Percentiles rank a stretch among this genome's conserved stretches.
Evolutionary conservation across 2,329 filamentous ascomycete genomes (phyloP).

Genomic region (Xylaria sp.): DNA sequence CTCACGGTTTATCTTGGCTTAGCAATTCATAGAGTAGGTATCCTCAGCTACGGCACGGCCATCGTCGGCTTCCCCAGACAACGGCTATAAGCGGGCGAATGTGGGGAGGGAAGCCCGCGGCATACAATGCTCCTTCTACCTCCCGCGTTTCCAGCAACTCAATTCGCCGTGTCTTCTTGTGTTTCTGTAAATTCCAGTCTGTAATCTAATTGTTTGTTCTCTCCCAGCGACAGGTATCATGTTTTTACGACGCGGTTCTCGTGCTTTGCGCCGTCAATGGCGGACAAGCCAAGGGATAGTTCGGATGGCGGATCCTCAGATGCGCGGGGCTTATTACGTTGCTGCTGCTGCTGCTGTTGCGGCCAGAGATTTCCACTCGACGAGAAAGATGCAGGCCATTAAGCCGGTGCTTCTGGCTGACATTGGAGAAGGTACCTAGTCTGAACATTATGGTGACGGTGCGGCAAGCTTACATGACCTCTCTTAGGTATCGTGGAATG

Average conservation of each 20-base stretch:
- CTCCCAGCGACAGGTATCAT: slow-evolving; percentile 53
- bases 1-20: too few relatives aligned
- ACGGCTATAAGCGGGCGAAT: slow-evolving; percentile 46
- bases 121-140: slow-evolving; percentile 24
- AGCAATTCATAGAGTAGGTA: too few relatives aligned
- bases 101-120: slow-evolving; percentile 40
- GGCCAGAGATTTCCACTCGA: slow-evolving; percentile 63
- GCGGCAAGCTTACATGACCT: slow-evolving; percentile 31
- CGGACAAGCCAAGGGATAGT: slow-evolving; percentile 56
- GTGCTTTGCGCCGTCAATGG: slow-evolving; percentile 63
- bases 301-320: slow-evolving; percentile 50
- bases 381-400: slow-evolving; percentile 64
- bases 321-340: slow-evolving; percentile 44
- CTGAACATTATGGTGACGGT: not conserved
- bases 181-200: slow-evolving; percentile 16
- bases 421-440: slow-evolving; percentile 79
- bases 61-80: slow-evolving; percentile 45
- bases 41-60: slow-evolving; percentile 30
- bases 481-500: slow-evolving; percentile 92
- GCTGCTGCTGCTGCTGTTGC: slow-evolving; percentile 44
- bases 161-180: slow-evolving; percentile 25
- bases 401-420: slow-evolving; percentile 87
- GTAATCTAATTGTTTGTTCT: not conserved
- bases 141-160: slow-evolving; percentile 17
- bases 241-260: slow-evolving; percentile 66